Conservation (phyloP, 441 rosid species). For the Adansonia gregorii region DNA sequence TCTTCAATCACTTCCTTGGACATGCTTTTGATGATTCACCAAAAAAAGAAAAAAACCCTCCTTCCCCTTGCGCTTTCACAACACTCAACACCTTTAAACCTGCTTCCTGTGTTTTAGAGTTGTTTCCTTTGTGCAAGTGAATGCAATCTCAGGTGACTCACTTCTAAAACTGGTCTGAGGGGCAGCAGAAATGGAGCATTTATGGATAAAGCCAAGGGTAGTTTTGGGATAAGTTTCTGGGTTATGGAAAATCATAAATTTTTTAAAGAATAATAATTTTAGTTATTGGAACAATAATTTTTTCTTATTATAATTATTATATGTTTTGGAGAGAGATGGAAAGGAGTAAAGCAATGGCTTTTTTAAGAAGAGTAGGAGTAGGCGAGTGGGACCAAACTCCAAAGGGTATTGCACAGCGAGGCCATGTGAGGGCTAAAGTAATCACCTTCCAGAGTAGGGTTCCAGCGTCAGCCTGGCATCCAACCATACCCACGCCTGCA, state of each 20-base stretch:
- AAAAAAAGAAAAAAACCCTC: too few relatives aligned
- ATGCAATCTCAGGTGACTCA: neutral
- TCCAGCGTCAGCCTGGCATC: constrained; percentile 39
- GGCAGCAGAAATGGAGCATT: constrained; percentile 6
- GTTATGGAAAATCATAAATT: neutral
- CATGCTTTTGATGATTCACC: neutral
- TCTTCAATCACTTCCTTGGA: constrained; percentile 45
- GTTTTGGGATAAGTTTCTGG: constrained; percentile 27
- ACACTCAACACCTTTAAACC: too few relatives aligned
- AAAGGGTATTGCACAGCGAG: constrained; percentile 26
- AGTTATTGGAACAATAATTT: neutral
- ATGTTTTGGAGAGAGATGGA: too few relatives aligned
- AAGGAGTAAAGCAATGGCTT: neutral
- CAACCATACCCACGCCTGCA: neutral
- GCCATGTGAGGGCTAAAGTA: constrained; percentile 45
- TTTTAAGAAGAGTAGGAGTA: neutral
- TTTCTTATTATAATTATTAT: too few relatives aligned
- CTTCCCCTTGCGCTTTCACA: too few relatives aligned
- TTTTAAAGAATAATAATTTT: neutral
- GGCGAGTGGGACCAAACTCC: too few relatives aligned
- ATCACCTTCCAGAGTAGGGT: constrained; percentile 30
- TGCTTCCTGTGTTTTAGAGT: too few relatives aligned
- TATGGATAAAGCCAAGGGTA: constrained; percentile 36
- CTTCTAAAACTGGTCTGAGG: constrained; percentile 26
- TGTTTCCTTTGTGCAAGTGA: too few relatives aligned